A percentile compares a stretch with the other conserved stretches of the same genome.
These are phyloP conservation scores for Sanguinoderma infundibulare DNA, from an alignment of 1,284 basidiomycete genomes.

Conservation along the genomic window DNA sequence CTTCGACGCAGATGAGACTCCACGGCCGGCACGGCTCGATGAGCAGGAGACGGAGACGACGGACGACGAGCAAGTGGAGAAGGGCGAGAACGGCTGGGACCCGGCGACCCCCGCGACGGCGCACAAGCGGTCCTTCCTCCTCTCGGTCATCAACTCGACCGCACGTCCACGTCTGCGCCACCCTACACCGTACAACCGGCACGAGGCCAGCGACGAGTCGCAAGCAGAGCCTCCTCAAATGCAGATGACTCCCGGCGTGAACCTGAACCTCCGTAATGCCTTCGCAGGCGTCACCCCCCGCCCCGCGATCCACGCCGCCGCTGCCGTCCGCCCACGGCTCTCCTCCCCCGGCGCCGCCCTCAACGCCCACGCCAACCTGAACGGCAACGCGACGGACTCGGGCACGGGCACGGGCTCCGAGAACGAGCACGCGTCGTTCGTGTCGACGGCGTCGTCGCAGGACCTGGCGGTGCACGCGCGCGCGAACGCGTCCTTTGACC, in stretches of 20 bases:
- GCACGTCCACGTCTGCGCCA: conserved; percentile 69
- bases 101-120: conserved; percentile 62
- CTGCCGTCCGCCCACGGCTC: conserved; percentile 35
- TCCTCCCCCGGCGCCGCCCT: conserved; percentile 53
- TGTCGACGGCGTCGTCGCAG: conserved; percentile 83
- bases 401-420: conserved; percentile 34
- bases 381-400: conserved; percentile 24
- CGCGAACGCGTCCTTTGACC: conserved; percentile 85
- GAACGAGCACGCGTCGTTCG: conserved; percentile 61
- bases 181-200: conserved; percentile 65
- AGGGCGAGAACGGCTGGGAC: conserved; percentile 23
- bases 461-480: conserved; percentile 81
- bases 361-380: neutral
- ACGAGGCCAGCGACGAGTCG: conserved; percentile 29
- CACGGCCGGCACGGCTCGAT: conserved; percentile 22
- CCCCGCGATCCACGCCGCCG: conserved; percentile 32
- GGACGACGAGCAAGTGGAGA: conserved; percentile 13
- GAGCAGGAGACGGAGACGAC: conserved; percentile 8
- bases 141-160: conserved; percentile 79
- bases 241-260: conserved; percentile 21
- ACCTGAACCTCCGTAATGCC: conserved; percentile 44
- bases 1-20: conserved; percentile 23
- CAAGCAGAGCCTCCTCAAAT: conserved; percentile 13
- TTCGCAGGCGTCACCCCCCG: conserved; percentile 70
- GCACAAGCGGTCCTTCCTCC: conserved; percentile 73